Conservation (phyloP, 345 rosid genomes). For the Linum usitatissimum region DNA sequence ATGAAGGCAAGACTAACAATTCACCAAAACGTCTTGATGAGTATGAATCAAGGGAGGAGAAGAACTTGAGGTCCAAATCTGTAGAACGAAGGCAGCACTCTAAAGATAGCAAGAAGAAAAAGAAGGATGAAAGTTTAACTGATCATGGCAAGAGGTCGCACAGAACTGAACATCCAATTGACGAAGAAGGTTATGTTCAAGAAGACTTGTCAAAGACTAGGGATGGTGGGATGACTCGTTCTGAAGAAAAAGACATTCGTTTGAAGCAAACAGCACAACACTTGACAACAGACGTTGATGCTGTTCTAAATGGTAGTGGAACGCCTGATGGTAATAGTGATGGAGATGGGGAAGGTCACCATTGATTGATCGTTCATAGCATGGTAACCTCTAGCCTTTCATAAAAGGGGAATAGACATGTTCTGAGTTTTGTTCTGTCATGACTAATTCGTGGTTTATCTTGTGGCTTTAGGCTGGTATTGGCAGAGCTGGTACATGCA, state of each 20-base stretch:
- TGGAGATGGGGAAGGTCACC: slow-evolving; percentile 9
- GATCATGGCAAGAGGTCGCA: neutral
- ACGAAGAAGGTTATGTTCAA: neutral
- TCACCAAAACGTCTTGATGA: slow-evolving; percentile 30
- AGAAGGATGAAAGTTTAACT: slow-evolving; percentile 15
- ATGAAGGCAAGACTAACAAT: slow-evolving; percentile 28
- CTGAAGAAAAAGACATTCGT: neutral
- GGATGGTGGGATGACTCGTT: neutral
- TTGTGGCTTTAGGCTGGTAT: slow-evolving; percentile 9
- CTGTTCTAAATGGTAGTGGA: slow-evolving; percentile 5
- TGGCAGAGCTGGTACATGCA: slow-evolving; percentile 6
- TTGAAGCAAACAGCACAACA: neutral
- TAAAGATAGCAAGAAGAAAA: slow-evolving; percentile 16
- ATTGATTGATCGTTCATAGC: slow-evolving; percentile 8
- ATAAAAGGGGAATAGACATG: neutral
- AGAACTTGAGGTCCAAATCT: slow-evolving; percentile 37
- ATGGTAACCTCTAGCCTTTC: slow-evolving; percentile 12
- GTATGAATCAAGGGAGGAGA: slow-evolving; percentile 29
- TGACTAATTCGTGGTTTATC: slow-evolving; percentile 3
- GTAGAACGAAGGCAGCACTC: slow-evolving; percentile 23
- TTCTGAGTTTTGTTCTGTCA: slow-evolving; percentile 5
- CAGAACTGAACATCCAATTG: neutral
- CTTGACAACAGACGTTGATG: slow-evolving; percentile 1
- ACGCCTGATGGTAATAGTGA: slow-evolving; percentile 2
- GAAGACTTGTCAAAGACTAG: neutral